Conservation (phyloP, 345 rosid species). For the Boechera retrofracta region DNA sequence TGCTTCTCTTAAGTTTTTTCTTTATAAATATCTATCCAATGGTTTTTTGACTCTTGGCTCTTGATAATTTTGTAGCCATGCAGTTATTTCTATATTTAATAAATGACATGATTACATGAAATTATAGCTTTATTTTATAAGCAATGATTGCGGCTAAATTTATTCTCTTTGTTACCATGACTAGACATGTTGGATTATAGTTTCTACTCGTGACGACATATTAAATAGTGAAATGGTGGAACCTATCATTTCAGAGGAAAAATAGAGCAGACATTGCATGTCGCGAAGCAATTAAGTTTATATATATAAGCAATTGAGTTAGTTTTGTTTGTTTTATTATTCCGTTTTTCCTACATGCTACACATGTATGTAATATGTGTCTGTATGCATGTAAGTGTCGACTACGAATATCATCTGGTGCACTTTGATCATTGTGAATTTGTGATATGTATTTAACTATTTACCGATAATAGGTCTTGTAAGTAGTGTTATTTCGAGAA, state of each 20-base stretch:
- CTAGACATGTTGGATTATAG: slow-evolving; percentile 30
- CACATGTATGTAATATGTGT: neutral
- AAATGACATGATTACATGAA: slow-evolving; percentile 21
- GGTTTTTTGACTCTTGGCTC: slow-evolving; percentile 16
- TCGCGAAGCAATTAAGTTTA: neutral
- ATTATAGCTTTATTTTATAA: slow-evolving; percentile 14
- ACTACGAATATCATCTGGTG: neutral
- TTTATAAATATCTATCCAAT: neutral
- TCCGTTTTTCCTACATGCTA: neutral
- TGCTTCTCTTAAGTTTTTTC: neutral
- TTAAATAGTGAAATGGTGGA: slow-evolving; percentile 10
- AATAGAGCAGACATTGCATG: neutral
- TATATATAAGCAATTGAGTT: neutral
- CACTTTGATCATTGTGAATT: neutral
- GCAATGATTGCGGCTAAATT: slow-evolving; percentile 20
- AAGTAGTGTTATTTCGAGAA: neutral
- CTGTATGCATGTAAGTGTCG: neutral
- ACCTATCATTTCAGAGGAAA: slow-evolving; percentile 25
- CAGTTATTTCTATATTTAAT: slow-evolving; percentile 18
- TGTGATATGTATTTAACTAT: neutral
- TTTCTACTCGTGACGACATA: slow-evolving; percentile 26
- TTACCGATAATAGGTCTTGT: neutral
- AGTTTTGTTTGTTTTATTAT: neutral
- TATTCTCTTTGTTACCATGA: slow-evolving; percentile 22
- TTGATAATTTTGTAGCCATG: slow-evolving; percentile 32